Conservation (phyloP, 75 land plant species). For the Selaginella tamariscina region DNA sequence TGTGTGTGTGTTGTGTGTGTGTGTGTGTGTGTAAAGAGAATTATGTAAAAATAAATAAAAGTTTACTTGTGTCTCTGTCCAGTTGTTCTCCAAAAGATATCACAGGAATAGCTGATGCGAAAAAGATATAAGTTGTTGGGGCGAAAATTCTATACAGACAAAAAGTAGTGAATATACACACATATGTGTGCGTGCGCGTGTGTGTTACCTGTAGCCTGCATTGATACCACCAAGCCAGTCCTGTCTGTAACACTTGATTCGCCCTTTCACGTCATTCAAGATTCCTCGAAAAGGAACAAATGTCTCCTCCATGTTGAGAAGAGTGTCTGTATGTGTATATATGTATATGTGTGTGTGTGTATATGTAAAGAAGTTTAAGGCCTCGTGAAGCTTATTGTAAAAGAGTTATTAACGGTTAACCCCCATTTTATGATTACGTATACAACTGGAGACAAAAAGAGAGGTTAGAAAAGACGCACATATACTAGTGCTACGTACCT, state of each 20-base stretch:
- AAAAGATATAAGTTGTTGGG: conserved; percentile 9
- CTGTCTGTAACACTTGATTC: conserved; percentile 3
- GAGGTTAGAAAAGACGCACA: no score
- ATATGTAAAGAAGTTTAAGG: no score
- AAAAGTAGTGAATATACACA: not conserved
- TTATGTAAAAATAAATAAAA: not conserved
- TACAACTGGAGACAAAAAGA: no score
- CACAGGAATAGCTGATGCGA: conserved; percentile 10
- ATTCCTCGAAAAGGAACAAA: conserved; percentile 10
- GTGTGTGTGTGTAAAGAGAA: not conserved
- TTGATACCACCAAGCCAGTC: conserved; percentile 9
- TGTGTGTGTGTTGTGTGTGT: no score
- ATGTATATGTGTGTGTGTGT: no score
- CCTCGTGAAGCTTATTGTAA: no score
- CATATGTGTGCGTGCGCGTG: no score
- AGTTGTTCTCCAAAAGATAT: conserved; percentile 11
- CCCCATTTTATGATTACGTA: no score
- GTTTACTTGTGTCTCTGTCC: conserved; percentile 5
- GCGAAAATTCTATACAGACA: not conserved
- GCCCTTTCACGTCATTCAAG: conserved; percentile 1
- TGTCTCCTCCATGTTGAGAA: conserved; percentile 6
- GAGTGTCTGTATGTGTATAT: no score
- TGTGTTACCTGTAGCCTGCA: conserved; percentile 1
- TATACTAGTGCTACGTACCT: no score
- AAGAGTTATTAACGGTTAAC: no score